Evolutionary conservation across 2,329 filamentous ascomycete genomes (phyloP).

Genomic region (Aspergillus sp.): DNA sequence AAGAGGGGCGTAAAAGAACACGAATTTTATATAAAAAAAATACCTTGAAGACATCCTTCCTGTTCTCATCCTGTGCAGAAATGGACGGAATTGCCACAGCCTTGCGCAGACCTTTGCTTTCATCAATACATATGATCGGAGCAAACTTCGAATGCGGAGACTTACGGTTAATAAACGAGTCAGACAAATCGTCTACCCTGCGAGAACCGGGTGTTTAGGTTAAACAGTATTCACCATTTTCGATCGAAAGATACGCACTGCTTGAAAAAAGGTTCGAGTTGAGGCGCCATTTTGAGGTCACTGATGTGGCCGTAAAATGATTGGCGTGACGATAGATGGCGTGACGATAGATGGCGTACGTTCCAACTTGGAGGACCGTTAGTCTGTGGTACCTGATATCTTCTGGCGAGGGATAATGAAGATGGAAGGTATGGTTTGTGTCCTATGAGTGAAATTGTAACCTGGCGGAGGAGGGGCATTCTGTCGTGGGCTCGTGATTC

Average conservation of each 20-base stretch:
- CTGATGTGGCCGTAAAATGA: constrained; percentile 48
- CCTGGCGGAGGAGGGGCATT: constrained; percentile 39
- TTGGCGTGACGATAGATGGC: constrained; percentile 27
- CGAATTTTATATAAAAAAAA: constrained; percentile 16
- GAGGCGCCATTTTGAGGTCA: constrained; percentile 74
- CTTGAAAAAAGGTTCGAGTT: constrained; percentile 89
- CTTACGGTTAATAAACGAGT: constrained; percentile 79
- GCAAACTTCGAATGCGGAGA: constrained; percentile 10
- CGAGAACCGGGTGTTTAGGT: constrained; percentile 3
- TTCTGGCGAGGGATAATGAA: constrained; percentile 5
- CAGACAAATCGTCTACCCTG: constrained; percentile 72
- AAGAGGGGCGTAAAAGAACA: not conserved
- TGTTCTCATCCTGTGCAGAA: constrained; percentile 84
- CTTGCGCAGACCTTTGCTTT: constrained; percentile 62
- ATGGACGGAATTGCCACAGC: constrained; percentile 96
- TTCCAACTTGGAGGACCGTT: not conserved
- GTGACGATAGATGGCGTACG: constrained; percentile 14
- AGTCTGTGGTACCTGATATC: constrained; percentile 5
- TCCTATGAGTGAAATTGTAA: constrained; percentile 26
- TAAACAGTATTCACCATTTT: not conserved
- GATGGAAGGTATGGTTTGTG: constrained; percentile 11
- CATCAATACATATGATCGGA: constrained; percentile 5
- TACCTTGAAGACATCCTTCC: constrained; percentile 84
- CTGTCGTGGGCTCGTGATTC: constrained; percentile 6
- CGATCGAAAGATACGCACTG: constrained; percentile 50